phyloP scores from a whole-genome alignment of 805 yeast species.

The Teunomyces lycoperdinae region DNA sequence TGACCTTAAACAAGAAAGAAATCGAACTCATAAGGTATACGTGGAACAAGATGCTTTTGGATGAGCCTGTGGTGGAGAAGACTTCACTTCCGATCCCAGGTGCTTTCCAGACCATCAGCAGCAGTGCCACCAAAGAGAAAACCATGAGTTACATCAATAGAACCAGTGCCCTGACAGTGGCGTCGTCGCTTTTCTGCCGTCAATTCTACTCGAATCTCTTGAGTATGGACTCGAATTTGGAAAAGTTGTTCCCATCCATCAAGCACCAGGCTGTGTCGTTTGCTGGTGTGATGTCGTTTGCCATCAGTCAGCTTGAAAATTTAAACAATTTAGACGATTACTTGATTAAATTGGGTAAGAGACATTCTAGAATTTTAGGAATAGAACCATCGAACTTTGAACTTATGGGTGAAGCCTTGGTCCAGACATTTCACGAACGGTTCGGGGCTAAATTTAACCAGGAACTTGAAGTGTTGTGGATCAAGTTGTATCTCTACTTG shows the following conservation, averaged over 20 bases:
- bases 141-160: conserved; percentile 12
- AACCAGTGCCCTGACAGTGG: conserved; percentile 20
- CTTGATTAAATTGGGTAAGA: conserved; percentile 61
- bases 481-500: conserved; percentile 62
- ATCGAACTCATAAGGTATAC: conserved; percentile 45
- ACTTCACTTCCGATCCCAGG: conserved; percentile 24
- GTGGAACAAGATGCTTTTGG: conserved; percentile 42
- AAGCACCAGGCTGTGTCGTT: conserved; percentile 77
- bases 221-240: conserved; percentile 57
- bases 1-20: conserved; percentile 29
- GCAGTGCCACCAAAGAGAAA: conserved; percentile 8
- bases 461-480: conserved; percentile 69
- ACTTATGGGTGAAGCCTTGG: conserved; percentile 69
- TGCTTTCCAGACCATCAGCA: conserved; percentile 29
- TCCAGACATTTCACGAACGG: conserved; percentile 66
- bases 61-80: conserved; percentile 25
- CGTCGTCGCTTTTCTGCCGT: conserved; percentile 61
- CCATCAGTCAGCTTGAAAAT: conserved; percentile 63
- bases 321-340: conserved; percentile 56
- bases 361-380: conserved; percentile 73
- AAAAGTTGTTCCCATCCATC: conserved; percentile 66
- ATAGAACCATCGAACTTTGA: conserved; percentile 68
- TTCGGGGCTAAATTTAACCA: conserved; percentile 51
- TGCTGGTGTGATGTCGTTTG: conserved; percentile 72
- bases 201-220: conserved; percentile 74